Percentiles rank a stretch among this genome's conserved stretches.
These are phyloP conservation scores for Fusarium sp. DNA, from an alignment of 2,329 filamentous ascomycete genomes.

Conservation along the genomic window DNA sequence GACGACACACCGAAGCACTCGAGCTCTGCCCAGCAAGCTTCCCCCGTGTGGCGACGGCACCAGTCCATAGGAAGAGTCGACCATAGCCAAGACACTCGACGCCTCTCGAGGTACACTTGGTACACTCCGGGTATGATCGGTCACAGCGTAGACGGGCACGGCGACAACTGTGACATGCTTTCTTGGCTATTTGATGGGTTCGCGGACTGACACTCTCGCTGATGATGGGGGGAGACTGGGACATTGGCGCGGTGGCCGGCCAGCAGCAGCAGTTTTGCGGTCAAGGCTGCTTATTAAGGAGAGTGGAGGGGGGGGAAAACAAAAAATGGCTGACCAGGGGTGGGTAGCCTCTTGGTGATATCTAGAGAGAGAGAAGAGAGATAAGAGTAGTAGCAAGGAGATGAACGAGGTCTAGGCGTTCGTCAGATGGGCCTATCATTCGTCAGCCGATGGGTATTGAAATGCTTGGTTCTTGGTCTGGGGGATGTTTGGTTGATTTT, in stretches of 20 bases:
- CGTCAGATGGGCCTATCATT: slow-evolving; percentile 20
- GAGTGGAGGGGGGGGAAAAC: neutral
- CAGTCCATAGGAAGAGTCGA: slow-evolving; percentile 61
- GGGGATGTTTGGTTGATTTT: slow-evolving; percentile 37
- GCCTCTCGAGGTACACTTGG: slow-evolving; percentile 58
- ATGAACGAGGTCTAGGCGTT: neutral
- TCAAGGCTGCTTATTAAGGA: slow-evolving; percentile 30
- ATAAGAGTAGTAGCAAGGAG: slow-evolving; percentile 1
- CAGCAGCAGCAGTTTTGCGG: neutral
- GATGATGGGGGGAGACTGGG: slow-evolving; percentile 26
- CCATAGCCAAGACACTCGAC: slow-evolving; percentile 62
- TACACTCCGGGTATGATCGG: slow-evolving; percentile 57
- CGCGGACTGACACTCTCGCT: slow-evolving; percentile 24
- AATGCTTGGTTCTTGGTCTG: slow-evolving; percentile 32
- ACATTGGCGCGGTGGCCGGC: slow-evolving; percentile 24
- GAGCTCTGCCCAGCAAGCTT: slow-evolving; percentile 52
- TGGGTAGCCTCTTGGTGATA: neutral
- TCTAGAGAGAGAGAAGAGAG: neutral
- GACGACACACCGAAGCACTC: slow-evolving; percentile 37
- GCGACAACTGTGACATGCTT: slow-evolving; percentile 61
- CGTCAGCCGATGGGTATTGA: slow-evolving; percentile 14
- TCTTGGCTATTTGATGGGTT: slow-evolving; percentile 34
- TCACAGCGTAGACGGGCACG: slow-evolving; percentile 61
- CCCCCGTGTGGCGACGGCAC: slow-evolving; percentile 54
- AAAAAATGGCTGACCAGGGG: slow-evolving; percentile 4